Percentiles rank a stretch among this genome's conserved stretches.
These are phyloP conservation scores for Murraya koenigii DNA, from an alignment of 345 rosid genomes.

Conservation along the genomic window DNA sequence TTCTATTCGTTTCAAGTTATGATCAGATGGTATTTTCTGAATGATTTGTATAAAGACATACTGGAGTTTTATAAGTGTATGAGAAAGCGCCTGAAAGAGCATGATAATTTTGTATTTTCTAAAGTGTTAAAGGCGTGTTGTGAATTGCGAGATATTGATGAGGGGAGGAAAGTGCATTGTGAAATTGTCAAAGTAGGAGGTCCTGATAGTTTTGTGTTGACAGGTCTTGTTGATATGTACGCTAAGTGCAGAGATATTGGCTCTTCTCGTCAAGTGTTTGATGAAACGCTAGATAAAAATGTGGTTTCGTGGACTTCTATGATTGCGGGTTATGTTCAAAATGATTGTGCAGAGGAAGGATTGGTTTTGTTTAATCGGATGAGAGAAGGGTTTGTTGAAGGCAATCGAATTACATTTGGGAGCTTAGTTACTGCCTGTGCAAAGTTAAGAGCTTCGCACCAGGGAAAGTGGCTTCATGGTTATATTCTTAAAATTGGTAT, in stretches of 20 bases:
- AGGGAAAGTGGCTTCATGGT: conserved; percentile 77
- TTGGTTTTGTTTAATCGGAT: conserved; percentile 62
- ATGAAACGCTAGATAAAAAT: conserved; percentile 34
- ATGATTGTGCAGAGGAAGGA: conserved; percentile 48
- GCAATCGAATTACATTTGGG: conserved; percentile 62
- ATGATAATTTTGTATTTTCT: conserved; percentile 56
- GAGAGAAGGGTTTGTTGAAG: conserved; percentile 47
- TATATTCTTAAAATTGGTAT: conserved; percentile 64
- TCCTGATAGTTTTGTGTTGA: conserved; percentile 54
- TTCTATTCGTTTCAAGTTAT: conserved; percentile 66
- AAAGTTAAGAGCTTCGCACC: conserved; percentile 65
- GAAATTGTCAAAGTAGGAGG: conserved; percentile 50
- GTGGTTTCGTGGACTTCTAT: conserved; percentile 89
- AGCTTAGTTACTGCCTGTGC: conserved; percentile 66
- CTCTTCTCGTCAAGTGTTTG: conserved; percentile 50
- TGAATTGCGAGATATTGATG: conserved; percentile 45
- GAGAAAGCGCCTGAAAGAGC: conserved; percentile 31
- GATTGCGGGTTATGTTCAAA: conserved; percentile 78
- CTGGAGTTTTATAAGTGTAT: conserved; percentile 34
- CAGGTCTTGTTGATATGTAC: conserved; percentile 82
- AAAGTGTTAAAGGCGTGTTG: conserved; percentile 67
- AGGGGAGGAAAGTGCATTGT: conserved; percentile 66
- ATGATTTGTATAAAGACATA: conserved; percentile 35
- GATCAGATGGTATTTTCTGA: conserved; percentile 66
- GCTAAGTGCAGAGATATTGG: conserved; percentile 56